Evolutionary conservation across 2,329 filamentous ascomycete genomes (phyloP).

Genomic region (Lachnellula subtilissima): DNA sequence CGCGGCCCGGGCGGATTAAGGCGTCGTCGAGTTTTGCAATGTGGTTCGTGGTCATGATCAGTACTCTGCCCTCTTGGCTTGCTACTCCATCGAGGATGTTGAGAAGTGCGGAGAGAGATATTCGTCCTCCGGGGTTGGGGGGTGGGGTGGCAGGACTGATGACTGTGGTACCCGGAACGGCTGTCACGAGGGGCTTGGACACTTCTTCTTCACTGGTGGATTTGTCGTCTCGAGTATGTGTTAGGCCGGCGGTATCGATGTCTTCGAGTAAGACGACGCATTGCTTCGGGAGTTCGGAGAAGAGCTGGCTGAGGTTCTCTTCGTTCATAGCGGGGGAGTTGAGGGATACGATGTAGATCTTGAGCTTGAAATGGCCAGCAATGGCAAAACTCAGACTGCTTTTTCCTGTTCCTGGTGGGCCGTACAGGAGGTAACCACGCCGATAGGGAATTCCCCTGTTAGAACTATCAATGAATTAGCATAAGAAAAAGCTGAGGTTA

Average conservation of each 20-base stretch:
- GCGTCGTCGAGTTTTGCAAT: conserved; percentile 57
- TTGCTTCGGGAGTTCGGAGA: conserved; percentile 60
- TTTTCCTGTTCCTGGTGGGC: conserved; percentile 77
- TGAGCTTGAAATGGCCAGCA: conserved; percentile 64
- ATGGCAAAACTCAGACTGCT: conserved; percentile 66
- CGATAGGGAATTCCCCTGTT: conserved; percentile 82
- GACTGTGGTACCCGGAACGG: conserved; percentile 6
- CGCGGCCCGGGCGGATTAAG: conserved; percentile 56
- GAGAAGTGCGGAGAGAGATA: conserved; percentile 60
- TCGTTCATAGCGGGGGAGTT: conserved; percentile 59
- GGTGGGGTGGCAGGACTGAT: conserved; percentile 1
- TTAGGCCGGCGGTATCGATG: conserved; percentile 68
- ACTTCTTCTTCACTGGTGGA: conserved; percentile 5
- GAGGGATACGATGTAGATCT: conserved; percentile 68
- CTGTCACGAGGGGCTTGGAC: conserved; percentile 19
- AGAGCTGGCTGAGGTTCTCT: conserved; percentile 59
- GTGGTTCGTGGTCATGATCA: conserved; percentile 69
- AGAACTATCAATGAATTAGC: conserved; percentile 31
- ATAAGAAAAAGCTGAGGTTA: too few relatives aligned
- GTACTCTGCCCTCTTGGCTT: conserved; percentile 59
- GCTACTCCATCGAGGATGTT: conserved; percentile 67
- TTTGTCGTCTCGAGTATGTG: conserved; percentile 38
- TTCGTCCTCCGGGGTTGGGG: conserved; percentile 13
- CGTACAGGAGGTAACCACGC: conserved; percentile 76
- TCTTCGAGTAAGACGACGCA: conserved; percentile 74